Evolutionary conservation across 768 basidiomycete genomes (phyloP).

Genomic region (Hortiboletus campestris): DNA sequence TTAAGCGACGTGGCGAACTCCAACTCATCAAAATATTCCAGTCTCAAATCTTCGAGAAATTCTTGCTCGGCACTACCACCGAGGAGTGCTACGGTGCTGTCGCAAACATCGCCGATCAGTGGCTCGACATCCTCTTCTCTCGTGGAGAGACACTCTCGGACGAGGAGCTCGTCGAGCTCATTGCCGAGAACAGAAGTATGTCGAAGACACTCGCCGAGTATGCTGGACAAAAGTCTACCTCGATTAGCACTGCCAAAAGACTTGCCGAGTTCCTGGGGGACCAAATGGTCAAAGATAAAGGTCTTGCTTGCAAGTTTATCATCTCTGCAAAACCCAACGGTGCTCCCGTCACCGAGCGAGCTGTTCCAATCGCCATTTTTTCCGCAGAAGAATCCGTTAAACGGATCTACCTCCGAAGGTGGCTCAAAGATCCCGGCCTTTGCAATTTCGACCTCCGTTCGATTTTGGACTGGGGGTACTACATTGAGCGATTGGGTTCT

Average conservation of each 20-base stretch:
- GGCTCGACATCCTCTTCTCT: constrained; percentile 93
- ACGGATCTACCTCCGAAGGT: constrained; percentile 86
- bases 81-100: constrained; percentile 96
- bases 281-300: constrained; percentile 99
- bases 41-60: constrained; percentile 96
- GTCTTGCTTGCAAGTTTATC: constrained; percentile 97
- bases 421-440: constrained; percentile 92
- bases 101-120: constrained; percentile 90
- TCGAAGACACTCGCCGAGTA: constrained; percentile 95
- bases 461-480: constrained; percentile 98
- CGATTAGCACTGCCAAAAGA: constrained; percentile 93
- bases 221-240: constrained; percentile 94
- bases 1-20: constrained; percentile 95
- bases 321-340: constrained; percentile 92
- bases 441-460: constrained; percentile 86
- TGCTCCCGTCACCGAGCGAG: constrained; percentile 95
- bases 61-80: constrained; percentile 87
- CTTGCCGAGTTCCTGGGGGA: constrained; percentile 96
- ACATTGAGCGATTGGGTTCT: constrained; percentile 94
- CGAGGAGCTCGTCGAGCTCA: constrained; percentile 94
- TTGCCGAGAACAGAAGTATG: constrained; percentile 99
- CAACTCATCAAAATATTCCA: constrained; percentile 99
- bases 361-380: constrained; percentile 96
- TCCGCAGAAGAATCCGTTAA: constrained; percentile 92
- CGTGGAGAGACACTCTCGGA: constrained; percentile 82